Evolutionary conservation across 73 alveolate genomes (phyloP).

Genomic region (Breviolum minutum): DNA sequence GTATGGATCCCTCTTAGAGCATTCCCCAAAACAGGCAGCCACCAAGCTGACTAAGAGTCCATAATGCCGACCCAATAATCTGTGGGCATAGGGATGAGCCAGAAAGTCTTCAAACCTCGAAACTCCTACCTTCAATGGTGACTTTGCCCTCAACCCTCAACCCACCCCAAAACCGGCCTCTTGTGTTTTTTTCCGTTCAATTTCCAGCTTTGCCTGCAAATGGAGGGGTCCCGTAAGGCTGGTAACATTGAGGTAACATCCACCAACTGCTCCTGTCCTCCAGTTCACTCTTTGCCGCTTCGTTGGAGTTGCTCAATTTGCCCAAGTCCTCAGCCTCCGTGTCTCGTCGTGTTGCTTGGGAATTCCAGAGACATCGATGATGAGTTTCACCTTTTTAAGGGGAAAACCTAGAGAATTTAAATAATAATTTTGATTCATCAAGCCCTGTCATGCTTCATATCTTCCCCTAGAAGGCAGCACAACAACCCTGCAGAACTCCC

Average conservation of each 20-base stretch:
- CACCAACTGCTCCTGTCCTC: not conserved
- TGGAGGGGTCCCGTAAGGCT: too few species aligned
- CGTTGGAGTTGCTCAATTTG: conserved; percentile 24
- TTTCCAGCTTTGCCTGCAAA: not conserved
- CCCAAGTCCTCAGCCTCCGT: conserved; percentile 15
- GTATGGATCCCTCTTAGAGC: too few species aligned
- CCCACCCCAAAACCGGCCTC: not conserved
- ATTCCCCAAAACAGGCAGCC: too few species aligned
- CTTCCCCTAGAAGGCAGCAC: not conserved
- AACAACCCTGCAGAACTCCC: not conserved
- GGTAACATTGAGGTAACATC: not conserved
- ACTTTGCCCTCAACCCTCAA: not conserved
- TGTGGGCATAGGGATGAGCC: too few species aligned
- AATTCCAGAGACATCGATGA: too few species aligned
- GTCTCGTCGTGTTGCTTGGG: too few species aligned
- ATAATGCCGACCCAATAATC: too few species aligned
- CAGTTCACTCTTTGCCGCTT: not conserved
- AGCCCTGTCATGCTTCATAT: not conserved
- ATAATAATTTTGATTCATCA: not conserved
- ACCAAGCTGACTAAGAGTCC: too few species aligned
- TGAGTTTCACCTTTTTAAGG: too few species aligned
- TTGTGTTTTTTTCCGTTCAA: not conserved
- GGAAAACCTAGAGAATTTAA: too few species aligned
- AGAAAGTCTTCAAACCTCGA: too few species aligned
- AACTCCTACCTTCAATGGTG: too few species aligned